These are phyloP conservation scores for Myriosclerotinia curreyana DNA, from an alignment of 2,329 filamentous ascomycete genomes.

Conservation along the genomic window DNA sequence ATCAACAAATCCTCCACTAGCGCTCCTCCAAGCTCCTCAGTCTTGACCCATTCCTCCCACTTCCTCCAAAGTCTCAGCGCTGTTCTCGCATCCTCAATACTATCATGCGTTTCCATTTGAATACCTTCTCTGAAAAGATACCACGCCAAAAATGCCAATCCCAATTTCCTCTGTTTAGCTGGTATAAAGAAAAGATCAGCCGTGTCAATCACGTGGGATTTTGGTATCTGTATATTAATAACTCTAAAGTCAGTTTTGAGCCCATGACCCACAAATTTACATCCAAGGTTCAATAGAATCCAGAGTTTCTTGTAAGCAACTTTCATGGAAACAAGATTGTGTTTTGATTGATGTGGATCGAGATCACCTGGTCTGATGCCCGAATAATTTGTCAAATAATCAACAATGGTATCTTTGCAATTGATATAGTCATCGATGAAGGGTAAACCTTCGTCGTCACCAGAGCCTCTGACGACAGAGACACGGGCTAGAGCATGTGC, in stretches of 20 bases:
- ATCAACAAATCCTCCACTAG: conserved; percentile 79
- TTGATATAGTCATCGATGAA: conserved; percentile 98
- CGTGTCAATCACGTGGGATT: conserved; percentile 87
- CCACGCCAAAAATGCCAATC: conserved; percentile 88
- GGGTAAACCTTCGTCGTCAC: conserved; percentile 73
- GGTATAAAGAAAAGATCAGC: conserved; percentile 87
- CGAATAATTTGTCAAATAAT: conserved; percentile 92
- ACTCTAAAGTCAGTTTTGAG: conserved; percentile 95
- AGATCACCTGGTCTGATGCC: conserved; percentile 85
- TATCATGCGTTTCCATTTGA: conserved; percentile 88
- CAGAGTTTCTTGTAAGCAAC: conserved; percentile 97
- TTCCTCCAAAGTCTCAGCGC: conserved; percentile 86
- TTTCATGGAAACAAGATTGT: conserved; percentile 84
- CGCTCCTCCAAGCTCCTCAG: conserved; percentile 64
- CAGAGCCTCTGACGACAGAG: conserved; percentile 80
- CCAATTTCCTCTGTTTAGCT: conserved; percentile 78
- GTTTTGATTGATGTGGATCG: conserved; percentile 71
- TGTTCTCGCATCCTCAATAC: conserved; percentile 90
- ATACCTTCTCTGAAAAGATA: conserved; percentile 89
- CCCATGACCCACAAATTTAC: conserved; percentile 89
- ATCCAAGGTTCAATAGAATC: conserved; percentile 91
- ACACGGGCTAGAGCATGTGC: conserved; percentile 90
- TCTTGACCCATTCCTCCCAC: conserved; percentile 69
- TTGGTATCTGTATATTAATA: conserved; percentile 95
- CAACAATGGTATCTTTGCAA: conserved; percentile 85